Evolutionary conservation across 345 rosid genomes (phyloP).

Genomic region (Citrus australasica): DNA sequence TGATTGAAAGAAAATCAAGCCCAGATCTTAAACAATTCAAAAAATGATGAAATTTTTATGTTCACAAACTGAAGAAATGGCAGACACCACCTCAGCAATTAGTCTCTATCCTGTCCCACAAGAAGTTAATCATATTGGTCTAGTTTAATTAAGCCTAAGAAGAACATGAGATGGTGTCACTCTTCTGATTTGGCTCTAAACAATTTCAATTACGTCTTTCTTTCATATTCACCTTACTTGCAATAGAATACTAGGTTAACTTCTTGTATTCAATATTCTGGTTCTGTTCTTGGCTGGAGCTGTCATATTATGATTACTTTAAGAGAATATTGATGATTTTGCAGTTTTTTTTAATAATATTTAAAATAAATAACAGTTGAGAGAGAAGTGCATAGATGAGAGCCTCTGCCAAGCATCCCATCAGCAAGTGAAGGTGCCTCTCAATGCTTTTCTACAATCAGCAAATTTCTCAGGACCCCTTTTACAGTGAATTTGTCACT

Average conservation of each 20-base stretch:
- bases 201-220: not conserved
- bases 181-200: not conserved
- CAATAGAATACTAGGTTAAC: not conserved
- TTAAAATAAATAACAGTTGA: not conserved
- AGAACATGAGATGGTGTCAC: not conserved
- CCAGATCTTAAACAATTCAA: not conserved
- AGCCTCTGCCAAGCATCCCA: not conserved
- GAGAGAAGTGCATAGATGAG: not conserved
- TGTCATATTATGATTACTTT: not conserved
- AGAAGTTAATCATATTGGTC: not conserved
- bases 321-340: not conserved
- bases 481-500: no score
- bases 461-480: not conserved
- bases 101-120: not conserved
- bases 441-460: not conserved
- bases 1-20: not conserved
- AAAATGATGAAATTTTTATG: not conserved
- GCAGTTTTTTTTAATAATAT: not conserved
- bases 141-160: not conserved
- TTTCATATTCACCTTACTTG: not conserved
- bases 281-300: not conserved
- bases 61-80: not conserved
- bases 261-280: not conserved
- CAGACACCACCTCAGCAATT: not conserved
- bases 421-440: not conserved